phyloP scores from a whole-genome alignment of 805 yeast species.

The Torulaspora gathmanii region DNA sequence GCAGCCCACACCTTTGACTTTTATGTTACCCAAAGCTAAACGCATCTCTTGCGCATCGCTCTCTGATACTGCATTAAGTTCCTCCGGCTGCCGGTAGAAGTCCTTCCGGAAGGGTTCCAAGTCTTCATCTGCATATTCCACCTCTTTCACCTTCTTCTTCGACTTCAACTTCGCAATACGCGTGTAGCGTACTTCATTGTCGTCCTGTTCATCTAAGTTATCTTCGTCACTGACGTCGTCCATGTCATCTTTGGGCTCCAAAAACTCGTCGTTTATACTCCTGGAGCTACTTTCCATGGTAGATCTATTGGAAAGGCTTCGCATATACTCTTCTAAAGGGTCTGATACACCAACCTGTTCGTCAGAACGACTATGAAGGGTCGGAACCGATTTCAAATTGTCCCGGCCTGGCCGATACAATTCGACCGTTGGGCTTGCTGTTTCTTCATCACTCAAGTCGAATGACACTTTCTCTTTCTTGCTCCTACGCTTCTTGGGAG shows the following conservation, averaged over 20 bases:
- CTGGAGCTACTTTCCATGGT: conserved; percentile 2
- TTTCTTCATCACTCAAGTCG: conserved; percentile 21
- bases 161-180: conserved; percentile 39
- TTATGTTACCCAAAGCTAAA: conserved; percentile 55
- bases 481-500: not conserved
- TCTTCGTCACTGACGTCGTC: conserved; percentile 14
- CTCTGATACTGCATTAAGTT: conserved; percentile 43
- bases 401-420: conserved; percentile 4
- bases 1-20: conserved; percentile 52
- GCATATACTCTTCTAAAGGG: conserved; percentile 47
- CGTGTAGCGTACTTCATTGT: conserved; percentile 36
- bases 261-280: conserved; percentile 21
- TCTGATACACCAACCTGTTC: conserved; percentile 31
- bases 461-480: conserved; percentile 9
- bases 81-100: conserved; percentile 60
- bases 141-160: conserved; percentile 33
- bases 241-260: conserved; percentile 26
- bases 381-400: not conserved
- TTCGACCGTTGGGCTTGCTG: not conserved
- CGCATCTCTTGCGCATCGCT: conserved; percentile 57
- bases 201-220: conserved; percentile 9
- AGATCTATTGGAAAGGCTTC: conserved; percentile 1
- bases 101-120: conserved; percentile 54
- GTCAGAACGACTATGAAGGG: not conserved
- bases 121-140: conserved; percentile 30